A percentile compares a stretch with the other conserved stretches of the same genome.
phyloP scores from a whole-genome alignment of 2,329 filamentous ascomycete genomes.

The Botryotinia convoluta region DNA sequence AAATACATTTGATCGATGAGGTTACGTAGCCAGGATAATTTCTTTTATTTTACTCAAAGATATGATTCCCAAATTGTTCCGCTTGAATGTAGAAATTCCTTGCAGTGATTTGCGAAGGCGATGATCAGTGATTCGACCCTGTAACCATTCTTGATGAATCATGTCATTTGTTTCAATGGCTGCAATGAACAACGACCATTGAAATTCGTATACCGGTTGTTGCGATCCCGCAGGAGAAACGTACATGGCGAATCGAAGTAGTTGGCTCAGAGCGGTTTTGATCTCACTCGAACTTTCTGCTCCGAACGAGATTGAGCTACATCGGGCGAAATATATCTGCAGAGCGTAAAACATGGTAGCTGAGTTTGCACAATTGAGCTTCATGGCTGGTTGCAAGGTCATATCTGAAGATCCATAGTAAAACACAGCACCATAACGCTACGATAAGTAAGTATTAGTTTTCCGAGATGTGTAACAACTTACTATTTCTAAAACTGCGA shows the following conservation, averaged over 20 bases:
- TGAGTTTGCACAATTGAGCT: conserved; percentile 23
- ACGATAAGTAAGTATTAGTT: not conserved
- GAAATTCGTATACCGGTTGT: conserved; percentile 24
- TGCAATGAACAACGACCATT: conserved; percentile 27
- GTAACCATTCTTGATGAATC: conserved; percentile 26
- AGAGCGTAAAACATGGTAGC: conserved; percentile 21
- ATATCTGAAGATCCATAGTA: conserved; percentile 24
- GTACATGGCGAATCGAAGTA: conserved; percentile 14
- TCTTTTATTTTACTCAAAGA: not conserved
- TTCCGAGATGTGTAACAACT: not conserved
- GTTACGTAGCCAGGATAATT: not conserved
- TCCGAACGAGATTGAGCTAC: conserved; percentile 5
- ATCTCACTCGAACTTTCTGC: not conserved
- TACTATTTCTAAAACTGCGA: conserved; percentile 4
- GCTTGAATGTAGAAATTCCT: not conserved
- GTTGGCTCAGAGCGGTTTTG: conserved; percentile 7
- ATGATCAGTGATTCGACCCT: not conserved
- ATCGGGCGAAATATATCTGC: conserved; percentile 17
- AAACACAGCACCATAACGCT: conserved; percentile 13
- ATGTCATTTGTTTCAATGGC: conserved; percentile 24
- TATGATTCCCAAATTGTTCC: not conserved
- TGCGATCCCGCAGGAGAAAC: conserved; percentile 11
- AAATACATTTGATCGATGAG: not conserved
- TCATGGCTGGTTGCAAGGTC: conserved; percentile 23
- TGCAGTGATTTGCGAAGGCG: not conserved